These are phyloP conservation scores for Lactarius evosmus DNA, from an alignment of 768 basidiomycete genomes.

Conservation along the genomic window DNA sequence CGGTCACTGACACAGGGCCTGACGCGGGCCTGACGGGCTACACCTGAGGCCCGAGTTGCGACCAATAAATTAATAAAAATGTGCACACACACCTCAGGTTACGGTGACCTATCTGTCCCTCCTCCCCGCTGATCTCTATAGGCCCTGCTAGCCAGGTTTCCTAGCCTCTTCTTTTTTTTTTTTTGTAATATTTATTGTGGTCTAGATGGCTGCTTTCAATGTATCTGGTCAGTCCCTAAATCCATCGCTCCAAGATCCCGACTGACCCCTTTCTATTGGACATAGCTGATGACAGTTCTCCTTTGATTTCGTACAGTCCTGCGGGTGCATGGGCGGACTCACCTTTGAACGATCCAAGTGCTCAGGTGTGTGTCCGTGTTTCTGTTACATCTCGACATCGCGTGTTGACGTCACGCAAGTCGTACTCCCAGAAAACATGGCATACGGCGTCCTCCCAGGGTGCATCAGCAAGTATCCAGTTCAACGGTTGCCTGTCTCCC, in stretches of 20 bases:
- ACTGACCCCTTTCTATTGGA: neutral
- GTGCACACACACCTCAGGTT: too few relatives aligned
- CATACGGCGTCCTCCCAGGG: conserved; percentile 44
- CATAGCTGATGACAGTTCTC: conserved; percentile 55
- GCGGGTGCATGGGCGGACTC: conserved; percentile 49
- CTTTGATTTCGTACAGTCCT: conserved; percentile 51
- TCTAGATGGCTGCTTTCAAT: conserved; percentile 50
- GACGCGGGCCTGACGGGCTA: too few relatives aligned
- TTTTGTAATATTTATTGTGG: conserved; percentile 28
- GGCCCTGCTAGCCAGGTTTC: conserved; percentile 22
- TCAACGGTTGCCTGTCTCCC: conserved; percentile 39
- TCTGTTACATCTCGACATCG: neutral
- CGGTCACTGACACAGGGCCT: too few relatives aligned
- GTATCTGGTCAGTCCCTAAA: conserved; percentile 38
- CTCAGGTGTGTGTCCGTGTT: conserved; percentile 32
- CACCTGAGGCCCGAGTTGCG: too few relatives aligned
- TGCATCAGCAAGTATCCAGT: conserved; percentile 49
- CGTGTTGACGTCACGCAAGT: conserved; percentile 32
- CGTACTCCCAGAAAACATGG: conserved; percentile 45
- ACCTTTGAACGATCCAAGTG: conserved; percentile 40
- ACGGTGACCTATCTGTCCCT: too few relatives aligned
- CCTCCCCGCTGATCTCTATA: too few relatives aligned
- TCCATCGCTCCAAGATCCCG: neutral
- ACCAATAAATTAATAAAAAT: too few relatives aligned
- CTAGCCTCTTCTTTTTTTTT: neutral